Evolutionary conservation across 2,329 filamentous ascomycete species (phyloP), one percentile per base, ranked within the genome.

Genomic region (Trichoderma oligosporum): DNA sequence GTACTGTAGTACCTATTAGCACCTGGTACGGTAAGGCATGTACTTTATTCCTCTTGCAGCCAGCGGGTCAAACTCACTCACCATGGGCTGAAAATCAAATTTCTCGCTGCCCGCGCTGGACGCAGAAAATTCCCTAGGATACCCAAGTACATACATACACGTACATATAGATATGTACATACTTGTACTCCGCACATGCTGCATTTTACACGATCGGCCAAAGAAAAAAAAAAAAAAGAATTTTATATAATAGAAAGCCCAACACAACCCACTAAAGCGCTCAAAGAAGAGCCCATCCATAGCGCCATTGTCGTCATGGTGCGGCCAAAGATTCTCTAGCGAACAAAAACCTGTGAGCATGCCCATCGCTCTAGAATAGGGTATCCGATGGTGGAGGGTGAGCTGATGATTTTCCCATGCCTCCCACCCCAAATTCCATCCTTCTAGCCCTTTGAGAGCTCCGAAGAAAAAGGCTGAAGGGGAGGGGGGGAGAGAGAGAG

Each of bases 301-400:
- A 29, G 18, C 44, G 25, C 25, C 44, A 18, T 29, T 56, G 53
- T 56, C 53, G 53, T 56, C 53, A 56, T 56, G 42, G 27, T 22
- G 53, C 53, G 24, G 24, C 44, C 52, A 29, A 56, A 39, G 24
- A 42, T 18, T 44, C 24, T 16, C 25, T 39, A 31, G 42, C 53
- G 29, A 46, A 39, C 16, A n/a, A n/a, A n/a, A n/a, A n/a, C n/a
- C n/a, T n/a, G n/a, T n/a, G n/a, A n/a, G 52, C 42, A 47, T 39
- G 52, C 42, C 22, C 52, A 46, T 55, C 16, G 42, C 6, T 22
- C 52, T 55, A 33, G 14, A 56, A 47, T 22, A 56, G 42, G 52
- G 33, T 18, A 56, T 39, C 42, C 52, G 41, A 16, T 52, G 48
- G 48, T 52, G 48, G 48, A 41, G 48, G 42, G 52, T 56, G 52